Evolutionary conservation across 2,329 filamentous ascomycete species (phyloP).

Genomic region (Aspergillus neoniger): DNA sequence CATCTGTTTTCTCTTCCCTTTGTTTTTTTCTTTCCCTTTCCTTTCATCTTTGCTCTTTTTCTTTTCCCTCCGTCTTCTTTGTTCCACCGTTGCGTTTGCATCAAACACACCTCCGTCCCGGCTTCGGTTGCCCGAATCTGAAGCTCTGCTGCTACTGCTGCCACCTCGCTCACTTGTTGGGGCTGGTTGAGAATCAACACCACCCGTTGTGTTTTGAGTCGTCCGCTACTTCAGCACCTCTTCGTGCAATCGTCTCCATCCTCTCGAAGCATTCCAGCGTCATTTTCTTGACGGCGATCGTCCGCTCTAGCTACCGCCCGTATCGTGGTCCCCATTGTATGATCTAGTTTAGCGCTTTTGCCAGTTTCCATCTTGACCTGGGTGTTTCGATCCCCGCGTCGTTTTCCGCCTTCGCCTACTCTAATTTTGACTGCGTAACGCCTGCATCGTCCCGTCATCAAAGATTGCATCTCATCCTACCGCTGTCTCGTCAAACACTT

Average conservation of each 20-base stretch:
- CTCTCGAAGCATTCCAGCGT: background rate
- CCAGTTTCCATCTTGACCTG: slow-evolving; percentile 20
- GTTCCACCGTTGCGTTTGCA: slow-evolving; percentile 3
- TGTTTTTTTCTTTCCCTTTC: slow-evolving; percentile 15
- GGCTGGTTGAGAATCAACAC: slow-evolving; percentile 11
- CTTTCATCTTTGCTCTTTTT: background rate
- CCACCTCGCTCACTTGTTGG: slow-evolving; percentile 7
- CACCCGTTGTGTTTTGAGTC: slow-evolving; percentile 2
- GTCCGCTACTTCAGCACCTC: slow-evolving; percentile 8
- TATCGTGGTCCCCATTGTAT: slow-evolving; percentile 4
- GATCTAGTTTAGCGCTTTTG: slow-evolving; percentile 18
- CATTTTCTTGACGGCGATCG: slow-evolving; percentile 5
- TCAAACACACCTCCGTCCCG: background rate
- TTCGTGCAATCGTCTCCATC: background rate
- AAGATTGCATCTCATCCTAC: slow-evolving; percentile 20
- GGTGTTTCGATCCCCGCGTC: slow-evolving; percentile 28
- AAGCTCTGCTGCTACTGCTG: slow-evolving; percentile 3
- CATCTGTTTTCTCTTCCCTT: slow-evolving; percentile 20
- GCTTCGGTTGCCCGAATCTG: slow-evolving; percentile 3
- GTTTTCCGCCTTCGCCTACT: slow-evolving; percentile 28
- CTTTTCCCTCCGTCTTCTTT: background rate
- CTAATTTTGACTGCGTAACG: slow-evolving; percentile 28
- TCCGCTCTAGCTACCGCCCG: background rate
- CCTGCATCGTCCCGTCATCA: slow-evolving; percentile 29
- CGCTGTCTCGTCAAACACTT: slow-evolving; percentile 17